Evolutionary conservation across 495 filamentous ascomycete species (phyloP), one percentile per base, ranked within the genome.

Genomic region (Opeltia flavorubescens): DNA sequence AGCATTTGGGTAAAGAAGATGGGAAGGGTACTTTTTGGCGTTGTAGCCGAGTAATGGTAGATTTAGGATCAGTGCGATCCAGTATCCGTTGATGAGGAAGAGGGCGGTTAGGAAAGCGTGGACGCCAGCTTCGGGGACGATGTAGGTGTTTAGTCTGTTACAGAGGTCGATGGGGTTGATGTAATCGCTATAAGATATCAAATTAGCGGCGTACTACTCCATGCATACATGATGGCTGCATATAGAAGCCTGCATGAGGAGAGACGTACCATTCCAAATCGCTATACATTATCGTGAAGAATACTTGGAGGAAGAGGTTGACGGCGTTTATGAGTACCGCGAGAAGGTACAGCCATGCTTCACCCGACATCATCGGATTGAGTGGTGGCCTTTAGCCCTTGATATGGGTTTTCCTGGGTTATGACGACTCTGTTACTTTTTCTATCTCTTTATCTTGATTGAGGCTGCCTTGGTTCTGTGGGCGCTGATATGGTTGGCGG

Each of bases 261-360:
- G 18, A n/a, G 21, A 70, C 84, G 55, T 71, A 94, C 87, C 89
- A 95, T 79, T 95, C 89, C 52, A 95, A 67, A 76, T 95, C 89
- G 66, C 85, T 93, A 68, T 95, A 99, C 93, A 99, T 99, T 56
- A 99, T 99, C 33, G 93, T 99, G 75, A 99, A 99, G 75, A 99
- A 99, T 48, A 99, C 93, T 68, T 99, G 93, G 43, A 99, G 77
- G 67, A 99, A 99, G 55, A 99, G 77, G 76, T 99, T 99, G 78
- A 96, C 91, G 69, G 93, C 93, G 75, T 99, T 99, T 71, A 99
- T 91, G 62, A 99, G 77, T 66, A 99, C 93, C 67, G 91, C 82
- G 66, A 99, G 75, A 56, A 99, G 82, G 74, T 94, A 99, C 63
- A 99, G 76, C 93, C 89, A 98, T 69, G 89, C 91, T 79, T 98